Percentiles rank a stretch among this genome's conserved stretches.
Evolutionary conservation across 257 asterid species (phyloP).

Genomic region (Solanum lycopersicoides): DNA sequence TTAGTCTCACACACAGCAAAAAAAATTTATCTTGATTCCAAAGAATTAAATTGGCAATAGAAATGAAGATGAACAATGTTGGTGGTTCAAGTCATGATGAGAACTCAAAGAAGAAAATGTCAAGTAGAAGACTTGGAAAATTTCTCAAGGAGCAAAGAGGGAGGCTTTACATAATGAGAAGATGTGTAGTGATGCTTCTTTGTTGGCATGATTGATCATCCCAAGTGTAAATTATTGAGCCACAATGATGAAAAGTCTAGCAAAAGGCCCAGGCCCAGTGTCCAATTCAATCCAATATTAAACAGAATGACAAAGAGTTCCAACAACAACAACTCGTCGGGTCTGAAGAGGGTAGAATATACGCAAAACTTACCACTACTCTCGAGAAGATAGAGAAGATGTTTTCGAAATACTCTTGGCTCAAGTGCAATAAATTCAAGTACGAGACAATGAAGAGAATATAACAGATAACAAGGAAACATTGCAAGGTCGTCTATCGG

Average conservation of each 20-base stretch:
- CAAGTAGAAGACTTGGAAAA: conserved; percentile 33
- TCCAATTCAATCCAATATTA: background rate
- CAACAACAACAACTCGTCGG: background rate
- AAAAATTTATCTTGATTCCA: background rate
- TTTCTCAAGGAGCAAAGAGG: conserved; percentile 56
- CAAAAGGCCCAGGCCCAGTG: background rate
- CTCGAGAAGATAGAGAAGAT: background rate
- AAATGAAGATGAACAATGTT: conserved; percentile 17
- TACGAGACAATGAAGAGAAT: background rate
- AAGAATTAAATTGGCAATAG: conserved; percentile 4
- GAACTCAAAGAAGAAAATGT: conserved; percentile 28
- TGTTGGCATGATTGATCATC: conserved; percentile 45
- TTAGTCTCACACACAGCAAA: background rate
- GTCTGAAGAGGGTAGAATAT: too few species aligned
- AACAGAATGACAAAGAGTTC: background rate
- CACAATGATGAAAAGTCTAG: background rate
- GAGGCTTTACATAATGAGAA: conserved; percentile 42
- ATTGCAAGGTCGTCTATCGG: background rate
- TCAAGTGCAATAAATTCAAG: background rate
- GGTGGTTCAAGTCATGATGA: conserved; percentile 1
- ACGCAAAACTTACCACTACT: background rate
- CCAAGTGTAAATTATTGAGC: background rate
- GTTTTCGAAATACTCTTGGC: background rate
- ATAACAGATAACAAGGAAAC: background rate
- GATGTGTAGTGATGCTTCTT: conserved; percentile 77